Conservation (phyloP, 169 alveolate genomes). For the Hepatocystis sp. region DNA sequence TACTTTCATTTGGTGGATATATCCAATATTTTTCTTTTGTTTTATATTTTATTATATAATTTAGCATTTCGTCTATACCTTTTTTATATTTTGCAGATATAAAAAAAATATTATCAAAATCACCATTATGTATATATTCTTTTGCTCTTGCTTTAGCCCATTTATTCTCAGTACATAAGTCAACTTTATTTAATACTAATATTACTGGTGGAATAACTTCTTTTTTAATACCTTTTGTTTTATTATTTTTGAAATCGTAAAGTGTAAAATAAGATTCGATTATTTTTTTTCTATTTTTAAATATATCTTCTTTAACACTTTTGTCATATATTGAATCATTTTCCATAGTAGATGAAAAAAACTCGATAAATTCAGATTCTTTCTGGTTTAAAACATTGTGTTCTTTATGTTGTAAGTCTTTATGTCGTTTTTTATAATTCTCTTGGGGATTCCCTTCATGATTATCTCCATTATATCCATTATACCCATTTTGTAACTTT, state of each 20-base stretch:
- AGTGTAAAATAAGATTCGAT: slow-evolving; percentile 34
- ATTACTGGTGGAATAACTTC: slow-evolving; percentile 79
- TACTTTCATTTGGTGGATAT: slow-evolving; percentile 85
- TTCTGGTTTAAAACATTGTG: background rate
- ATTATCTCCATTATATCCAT: background rate
- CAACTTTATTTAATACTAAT: slow-evolving; percentile 85
- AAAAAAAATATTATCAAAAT: slow-evolving; percentile 83
- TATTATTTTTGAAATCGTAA: background rate
- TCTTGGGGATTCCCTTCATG: background rate
- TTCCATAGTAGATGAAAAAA: slow-evolving; percentile 43
- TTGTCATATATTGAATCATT: slow-evolving; percentile 42
- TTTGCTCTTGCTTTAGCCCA: slow-evolving; percentile 84
- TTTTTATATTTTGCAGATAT: slow-evolving; percentile 87
- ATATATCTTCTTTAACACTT: slow-evolving; percentile 54
- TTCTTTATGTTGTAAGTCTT: background rate
- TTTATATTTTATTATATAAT: slow-evolving; percentile 76
- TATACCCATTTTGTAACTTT: background rate
- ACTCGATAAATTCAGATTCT: slow-evolving; percentile 19
- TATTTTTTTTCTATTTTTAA: slow-evolving; percentile 61
- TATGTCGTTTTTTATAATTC: background rate
- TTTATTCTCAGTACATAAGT: slow-evolving; percentile 80
- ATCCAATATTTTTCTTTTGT: slow-evolving; percentile 87
- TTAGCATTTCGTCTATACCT: slow-evolving; percentile 83
- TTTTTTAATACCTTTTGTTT: background rate
- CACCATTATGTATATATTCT: slow-evolving; percentile 87